Evolutionary conservation across 108 stramenopile genomes (phyloP).

Genomic region (Stephanodiscus triporus): DNA sequence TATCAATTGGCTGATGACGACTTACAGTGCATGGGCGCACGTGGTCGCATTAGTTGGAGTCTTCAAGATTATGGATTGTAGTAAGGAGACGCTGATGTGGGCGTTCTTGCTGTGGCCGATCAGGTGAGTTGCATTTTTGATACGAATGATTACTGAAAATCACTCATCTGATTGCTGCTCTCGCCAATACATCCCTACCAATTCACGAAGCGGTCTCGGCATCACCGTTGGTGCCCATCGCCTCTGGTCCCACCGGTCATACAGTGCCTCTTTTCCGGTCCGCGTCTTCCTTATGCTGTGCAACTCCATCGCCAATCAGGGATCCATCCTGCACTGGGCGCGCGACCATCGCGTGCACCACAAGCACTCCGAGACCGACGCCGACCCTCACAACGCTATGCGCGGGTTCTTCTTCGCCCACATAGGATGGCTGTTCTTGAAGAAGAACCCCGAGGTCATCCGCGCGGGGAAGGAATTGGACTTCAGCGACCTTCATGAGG

Average conservation of each 20-base stretch:
- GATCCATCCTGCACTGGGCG: slow-evolving; percentile 98
- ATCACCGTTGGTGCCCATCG: slow-evolving; percentile 98
- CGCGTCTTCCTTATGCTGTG: slow-evolving; percentile 94
- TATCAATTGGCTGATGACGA: slow-evolving; percentile 98
- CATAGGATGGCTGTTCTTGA: slow-evolving; percentile 99
- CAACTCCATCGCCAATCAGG: slow-evolving; percentile 99
- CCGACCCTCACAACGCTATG: slow-evolving; percentile 99
- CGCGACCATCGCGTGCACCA: slow-evolving; percentile 98
- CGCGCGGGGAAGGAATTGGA: slow-evolving; percentile 94
- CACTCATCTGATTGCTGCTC: neutral
- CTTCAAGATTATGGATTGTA: slow-evolving; percentile 60
- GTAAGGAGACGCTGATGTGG: slow-evolving; percentile 87
- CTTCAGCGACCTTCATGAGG: slow-evolving; percentile 91
- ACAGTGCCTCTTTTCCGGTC: slow-evolving; percentile 85
- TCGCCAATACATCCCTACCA: neutral
- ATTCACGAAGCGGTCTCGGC: slow-evolving; percentile 85
- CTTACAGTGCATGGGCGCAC: slow-evolving; percentile 95
- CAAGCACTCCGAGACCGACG: slow-evolving; percentile 97
- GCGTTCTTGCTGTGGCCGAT: slow-evolving; percentile 97
- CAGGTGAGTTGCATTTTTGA: slow-evolving; percentile 71
- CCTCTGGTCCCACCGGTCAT: slow-evolving; percentile 97
- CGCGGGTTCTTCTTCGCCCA: slow-evolving; percentile 99
- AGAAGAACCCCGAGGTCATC: slow-evolving; percentile 96
- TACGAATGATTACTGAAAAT: too few relatives aligned
- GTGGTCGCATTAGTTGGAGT: slow-evolving; percentile 83